Evolutionary conservation across 139 green algal genomes (phyloP).

Genomic region (Micractinium sp.): DNA sequence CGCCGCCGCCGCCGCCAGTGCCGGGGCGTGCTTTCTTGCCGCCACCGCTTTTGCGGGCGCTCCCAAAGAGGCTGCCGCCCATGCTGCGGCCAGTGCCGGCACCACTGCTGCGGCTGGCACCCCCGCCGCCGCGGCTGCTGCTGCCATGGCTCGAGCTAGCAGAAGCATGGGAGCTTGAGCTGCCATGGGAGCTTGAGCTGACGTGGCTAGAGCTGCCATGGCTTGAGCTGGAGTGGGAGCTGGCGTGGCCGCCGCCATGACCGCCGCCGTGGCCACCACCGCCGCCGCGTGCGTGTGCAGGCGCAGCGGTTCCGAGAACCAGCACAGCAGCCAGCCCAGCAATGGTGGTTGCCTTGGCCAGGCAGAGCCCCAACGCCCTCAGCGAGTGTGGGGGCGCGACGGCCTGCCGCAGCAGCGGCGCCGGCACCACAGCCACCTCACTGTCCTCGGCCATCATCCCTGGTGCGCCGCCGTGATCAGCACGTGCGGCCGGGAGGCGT

Average conservation of each 20-base stretch:
- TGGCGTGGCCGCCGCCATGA: too few species aligned
- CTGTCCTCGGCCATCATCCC: too few species aligned
- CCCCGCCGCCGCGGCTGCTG: not conserved
- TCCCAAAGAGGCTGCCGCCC: not conserved
- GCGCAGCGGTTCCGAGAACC: not conserved
- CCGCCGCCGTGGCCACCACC: too few species aligned
- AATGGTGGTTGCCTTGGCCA: not conserved
- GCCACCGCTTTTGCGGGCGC: not conserved
- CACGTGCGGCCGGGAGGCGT: too few species aligned
- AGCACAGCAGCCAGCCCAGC: not conserved
- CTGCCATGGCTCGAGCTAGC: not conserved
- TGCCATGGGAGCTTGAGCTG: too few species aligned
- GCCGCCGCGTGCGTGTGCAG: not conserved
- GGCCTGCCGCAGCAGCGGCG: too few species aligned
- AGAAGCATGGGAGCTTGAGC: too few species aligned
- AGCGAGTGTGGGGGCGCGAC: too few species aligned
- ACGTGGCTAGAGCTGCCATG: not conserved
- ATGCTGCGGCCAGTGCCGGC: not conserved
- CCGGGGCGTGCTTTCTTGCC: not conserved
- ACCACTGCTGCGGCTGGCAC: not conserved
- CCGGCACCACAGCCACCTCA: too few species aligned
- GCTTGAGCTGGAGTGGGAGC: not conserved
- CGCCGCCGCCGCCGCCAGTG: too few species aligned
- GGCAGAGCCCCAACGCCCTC: too few species aligned
- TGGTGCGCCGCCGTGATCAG: too few species aligned